Percentiles rank a stretch among this genome's conserved stretches.
phyloP scores from a whole-genome alignment of 352 stramenopile species.

The Plasmopara viticola region DNA sequence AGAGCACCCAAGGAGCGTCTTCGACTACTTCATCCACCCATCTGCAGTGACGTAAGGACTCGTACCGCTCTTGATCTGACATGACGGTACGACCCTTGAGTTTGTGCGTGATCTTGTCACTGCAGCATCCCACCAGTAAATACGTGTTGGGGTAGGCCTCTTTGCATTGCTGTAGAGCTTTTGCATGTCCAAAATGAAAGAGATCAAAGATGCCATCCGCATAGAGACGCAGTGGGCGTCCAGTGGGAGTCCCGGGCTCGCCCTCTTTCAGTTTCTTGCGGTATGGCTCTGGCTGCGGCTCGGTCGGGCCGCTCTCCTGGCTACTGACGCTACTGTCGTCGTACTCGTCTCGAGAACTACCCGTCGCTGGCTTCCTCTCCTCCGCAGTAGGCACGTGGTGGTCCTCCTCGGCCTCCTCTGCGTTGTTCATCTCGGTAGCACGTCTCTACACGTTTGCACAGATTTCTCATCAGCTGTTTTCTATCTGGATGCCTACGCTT shows the following conservation, averaged over 20 bases:
- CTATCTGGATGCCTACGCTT: background rate
- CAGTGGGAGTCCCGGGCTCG: slow-evolving; percentile 63
- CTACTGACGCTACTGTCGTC: slow-evolving; percentile 18
- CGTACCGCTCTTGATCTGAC: slow-evolving; percentile 84
- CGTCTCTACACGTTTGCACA: slow-evolving; percentile 23
- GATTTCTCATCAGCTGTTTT: slow-evolving; percentile 7
- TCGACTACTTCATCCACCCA: slow-evolving; percentile 87
- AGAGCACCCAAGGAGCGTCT: slow-evolving; percentile 83
- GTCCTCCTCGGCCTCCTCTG: slow-evolving; percentile 26
- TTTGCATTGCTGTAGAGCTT: slow-evolving; percentile 85
- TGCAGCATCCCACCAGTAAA: slow-evolving; percentile 84
- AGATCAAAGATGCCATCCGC: slow-evolving; percentile 87
- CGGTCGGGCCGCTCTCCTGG: slow-evolving; percentile 17
- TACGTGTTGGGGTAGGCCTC: slow-evolving; percentile 80
- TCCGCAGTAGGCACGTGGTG: slow-evolving; percentile 11
- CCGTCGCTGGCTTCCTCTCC: slow-evolving; percentile 10
- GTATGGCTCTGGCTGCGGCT: slow-evolving; percentile 45
- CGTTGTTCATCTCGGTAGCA: slow-evolving; percentile 33
- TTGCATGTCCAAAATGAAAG: slow-evolving; percentile 86
- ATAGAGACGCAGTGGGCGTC: slow-evolving; percentile 75
- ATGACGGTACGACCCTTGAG: slow-evolving; percentile 86
- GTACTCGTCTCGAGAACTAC: slow-evolving; percentile 13
- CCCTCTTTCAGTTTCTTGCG: slow-evolving; percentile 52
- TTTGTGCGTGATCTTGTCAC: slow-evolving; percentile 80
- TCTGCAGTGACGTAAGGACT: slow-evolving; percentile 76